Conservation (phyloP, 768 basidiomycete genomes). For the Suillus occidentalis region DNA sequence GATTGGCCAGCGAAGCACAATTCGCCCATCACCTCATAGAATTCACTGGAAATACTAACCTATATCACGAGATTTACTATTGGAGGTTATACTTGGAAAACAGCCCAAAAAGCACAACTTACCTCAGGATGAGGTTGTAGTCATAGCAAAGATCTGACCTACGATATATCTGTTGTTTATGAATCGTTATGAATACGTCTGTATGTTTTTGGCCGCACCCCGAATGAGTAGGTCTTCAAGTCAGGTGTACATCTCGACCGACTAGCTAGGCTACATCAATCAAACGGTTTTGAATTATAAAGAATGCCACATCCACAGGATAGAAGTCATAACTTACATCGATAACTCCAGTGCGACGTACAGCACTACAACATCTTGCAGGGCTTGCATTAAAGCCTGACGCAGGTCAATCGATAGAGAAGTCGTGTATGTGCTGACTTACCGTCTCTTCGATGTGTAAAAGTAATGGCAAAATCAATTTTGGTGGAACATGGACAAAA, state of each 20-base stretch:
- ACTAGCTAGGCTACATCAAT: constrained; percentile 51
- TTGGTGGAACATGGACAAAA: constrained; percentile 9
- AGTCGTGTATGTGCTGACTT: constrained; percentile 36
- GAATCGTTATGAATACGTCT: background rate
- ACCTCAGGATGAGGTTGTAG: constrained; percentile 43
- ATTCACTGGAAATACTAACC: constrained; percentile 18
- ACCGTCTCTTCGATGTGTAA: constrained; percentile 31
- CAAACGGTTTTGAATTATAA: constrained; percentile 47
- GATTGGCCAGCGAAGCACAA: background rate
- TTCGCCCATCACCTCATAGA: background rate
- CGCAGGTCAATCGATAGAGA: constrained; percentile 4
- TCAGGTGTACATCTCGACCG: constrained; percentile 26
- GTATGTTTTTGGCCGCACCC: constrained; percentile 10
- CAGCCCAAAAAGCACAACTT: constrained; percentile 40
- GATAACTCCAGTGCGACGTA: constrained; percentile 62
- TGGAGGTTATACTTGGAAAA: constrained; percentile 44
- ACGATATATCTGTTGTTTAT: background rate
- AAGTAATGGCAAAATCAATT: constrained; percentile 29
- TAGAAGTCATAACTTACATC: constrained; percentile 38
- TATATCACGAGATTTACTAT: constrained; percentile 32
- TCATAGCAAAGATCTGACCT: constrained; percentile 44
- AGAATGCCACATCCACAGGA: constrained; percentile 43
- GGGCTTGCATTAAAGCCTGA: constrained; percentile 54
- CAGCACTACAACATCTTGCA: constrained; percentile 69
- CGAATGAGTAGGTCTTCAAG: constrained; percentile 6